Evolutionary conservation across 2,329 filamentous ascomycete species (phyloP).

Genomic region (Penicillium brevicompactum): DNA sequence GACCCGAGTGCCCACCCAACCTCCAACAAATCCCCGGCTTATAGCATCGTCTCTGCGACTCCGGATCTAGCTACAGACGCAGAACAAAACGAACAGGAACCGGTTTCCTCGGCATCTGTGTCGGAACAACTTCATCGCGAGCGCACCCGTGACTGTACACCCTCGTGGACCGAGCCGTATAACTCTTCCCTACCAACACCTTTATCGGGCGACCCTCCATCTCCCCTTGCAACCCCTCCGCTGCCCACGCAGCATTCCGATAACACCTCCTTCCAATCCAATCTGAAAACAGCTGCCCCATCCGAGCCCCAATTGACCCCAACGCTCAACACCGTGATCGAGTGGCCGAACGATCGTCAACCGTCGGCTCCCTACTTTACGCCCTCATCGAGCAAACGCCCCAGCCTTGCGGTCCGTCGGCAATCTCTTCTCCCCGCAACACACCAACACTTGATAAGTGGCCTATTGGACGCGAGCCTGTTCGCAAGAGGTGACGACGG

Average conservation of each 20-base stretch:
- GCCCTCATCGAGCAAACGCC: constrained; percentile 31
- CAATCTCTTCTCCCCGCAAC: constrained; percentile 44
- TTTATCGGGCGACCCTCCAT: constrained; percentile 22
- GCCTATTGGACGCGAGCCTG: constrained; percentile 33
- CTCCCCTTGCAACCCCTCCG: constrained; percentile 21
- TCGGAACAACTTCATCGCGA: constrained; percentile 14
- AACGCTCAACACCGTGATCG: constrained; percentile 31
- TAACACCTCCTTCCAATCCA: constrained; percentile 22
- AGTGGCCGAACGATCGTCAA: constrained; percentile 20
- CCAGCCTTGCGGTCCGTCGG: constrained; percentile 37
- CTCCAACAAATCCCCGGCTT: constrained; percentile 24
- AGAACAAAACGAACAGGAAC: constrained; percentile 9
- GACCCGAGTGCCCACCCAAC: constrained; percentile 28
- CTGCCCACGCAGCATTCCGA: constrained; percentile 24
- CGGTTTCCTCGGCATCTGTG: constrained; percentile 9
- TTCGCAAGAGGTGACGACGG: constrained; percentile 24
- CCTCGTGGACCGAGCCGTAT: constrained; percentile 19
- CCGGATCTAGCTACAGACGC: constrained; percentile 9
- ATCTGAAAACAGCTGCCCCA: constrained; percentile 18
- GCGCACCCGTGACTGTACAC: constrained; percentile 9
- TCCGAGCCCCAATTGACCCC: constrained; percentile 27
- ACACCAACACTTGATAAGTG: constrained; percentile 42
- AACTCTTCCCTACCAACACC: constrained; percentile 28
- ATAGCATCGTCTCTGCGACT: constrained; percentile 27
- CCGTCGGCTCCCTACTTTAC: constrained; percentile 15